These are phyloP conservation scores for Claviceps maximensis DNA, from an alignment of 2,329 filamentous ascomycete species.

Conservation along the genomic window DNA sequence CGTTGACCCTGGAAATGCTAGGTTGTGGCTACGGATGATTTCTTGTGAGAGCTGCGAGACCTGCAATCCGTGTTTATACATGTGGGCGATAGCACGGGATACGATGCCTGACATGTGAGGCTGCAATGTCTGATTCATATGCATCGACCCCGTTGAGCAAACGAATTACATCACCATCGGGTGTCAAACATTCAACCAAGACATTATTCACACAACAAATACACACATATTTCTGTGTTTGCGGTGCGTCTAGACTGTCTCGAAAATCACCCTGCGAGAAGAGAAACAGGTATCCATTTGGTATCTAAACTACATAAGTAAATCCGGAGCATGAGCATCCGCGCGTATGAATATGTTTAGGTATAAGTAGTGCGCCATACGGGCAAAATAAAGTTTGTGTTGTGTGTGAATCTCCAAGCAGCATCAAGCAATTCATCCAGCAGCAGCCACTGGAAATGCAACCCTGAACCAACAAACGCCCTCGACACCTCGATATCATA, in stretches of 20 bases:
- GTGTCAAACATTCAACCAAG: background rate
- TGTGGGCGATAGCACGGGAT: background rate
- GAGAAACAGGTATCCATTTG: slow-evolving; percentile 7
- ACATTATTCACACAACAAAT: background rate
- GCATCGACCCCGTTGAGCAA: no score
- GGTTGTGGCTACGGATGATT: background rate
- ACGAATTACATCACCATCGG: no score
- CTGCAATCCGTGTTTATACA: background rate
- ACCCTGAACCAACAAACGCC: background rate
- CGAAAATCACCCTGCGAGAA: background rate
- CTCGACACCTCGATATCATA: background rate
- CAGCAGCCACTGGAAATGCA: background rate
- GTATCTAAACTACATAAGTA: slow-evolving; percentile 14
- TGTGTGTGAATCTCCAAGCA: slow-evolving; percentile 8
- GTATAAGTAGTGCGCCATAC: slow-evolving; percentile 4
- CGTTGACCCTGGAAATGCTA: no score
- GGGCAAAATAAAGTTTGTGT: slow-evolving; percentile 7
- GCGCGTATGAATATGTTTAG: slow-evolving; percentile 9
- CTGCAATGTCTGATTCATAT: background rate
- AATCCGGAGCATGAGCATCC: slow-evolving; percentile 9
- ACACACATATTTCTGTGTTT: no score
- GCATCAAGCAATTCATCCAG: background rate
- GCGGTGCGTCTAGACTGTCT: no score
- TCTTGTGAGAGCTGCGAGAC: background rate
- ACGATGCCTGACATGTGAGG: background rate